Conservation (phyloP, 2,329 filamentous ascomycete species). For the Sporothrix pseudoabietina region DNA sequence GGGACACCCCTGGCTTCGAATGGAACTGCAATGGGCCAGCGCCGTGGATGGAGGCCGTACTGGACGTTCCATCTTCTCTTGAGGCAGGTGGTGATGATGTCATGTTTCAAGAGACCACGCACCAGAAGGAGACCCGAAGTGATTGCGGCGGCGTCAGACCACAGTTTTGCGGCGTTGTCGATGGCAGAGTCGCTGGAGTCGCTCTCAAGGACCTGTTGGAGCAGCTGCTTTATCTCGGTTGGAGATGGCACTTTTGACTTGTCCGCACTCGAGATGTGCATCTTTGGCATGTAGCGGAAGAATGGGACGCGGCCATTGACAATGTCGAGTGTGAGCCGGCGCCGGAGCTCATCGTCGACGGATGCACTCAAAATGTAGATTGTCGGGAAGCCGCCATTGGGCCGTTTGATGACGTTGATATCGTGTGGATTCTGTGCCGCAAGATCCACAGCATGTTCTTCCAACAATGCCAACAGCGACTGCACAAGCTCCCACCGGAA, state of each 20-base stretch:
- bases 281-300: conserved; percentile 30
- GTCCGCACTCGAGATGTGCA: not conserved
- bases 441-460: conserved; percentile 45
- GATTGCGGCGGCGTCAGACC: not conserved
- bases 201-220: not conserved
- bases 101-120: conserved; percentile 62
- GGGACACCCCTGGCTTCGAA: conserved; percentile 68
- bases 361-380: conserved; percentile 57
- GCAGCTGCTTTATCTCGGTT: not conserved
- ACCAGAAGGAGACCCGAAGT: conserved; percentile 53
- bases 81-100: conserved; percentile 61
- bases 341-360: conserved; percentile 50
- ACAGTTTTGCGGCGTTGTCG: not conserved
- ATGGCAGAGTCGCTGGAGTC: conserved; percentile 2
- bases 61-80: conserved; percentile 69
- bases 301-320: conserved; percentile 41
- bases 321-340: conserved; percentile 47
- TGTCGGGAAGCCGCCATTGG: conserved; percentile 53
- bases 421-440: conserved; percentile 43
- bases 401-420: conserved; percentile 52
- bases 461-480: conserved; percentile 46
- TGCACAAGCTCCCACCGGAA: conserved; percentile 54
- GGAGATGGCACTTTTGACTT: not conserved
- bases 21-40: conserved; percentile 66
- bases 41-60: conserved; percentile 59